Percentiles rank a stretch among this genome's conserved stretches.
These are phyloP conservation scores for Pythium brassicae DNA, from an alignment of 352 stramenopile genomes.

Conservation along the genomic window DNA sequence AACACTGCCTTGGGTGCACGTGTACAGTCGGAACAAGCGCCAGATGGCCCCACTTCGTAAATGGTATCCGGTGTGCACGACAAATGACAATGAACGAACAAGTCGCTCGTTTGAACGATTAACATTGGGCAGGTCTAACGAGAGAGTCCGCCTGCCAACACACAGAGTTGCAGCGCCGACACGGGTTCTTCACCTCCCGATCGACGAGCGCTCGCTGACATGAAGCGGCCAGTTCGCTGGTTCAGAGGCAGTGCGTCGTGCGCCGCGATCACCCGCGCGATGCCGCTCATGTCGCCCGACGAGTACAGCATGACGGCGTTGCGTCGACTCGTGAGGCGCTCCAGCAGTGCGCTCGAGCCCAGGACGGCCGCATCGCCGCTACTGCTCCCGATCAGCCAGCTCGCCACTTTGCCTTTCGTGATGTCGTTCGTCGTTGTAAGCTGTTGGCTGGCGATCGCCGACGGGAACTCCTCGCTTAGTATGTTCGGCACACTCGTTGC, in stretches of 20 bases:
- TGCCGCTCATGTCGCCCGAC: constrained; percentile 18
- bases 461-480: neutral
- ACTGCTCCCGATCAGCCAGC: constrained; percentile 9
- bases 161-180: neutral
- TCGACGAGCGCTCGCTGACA: neutral
- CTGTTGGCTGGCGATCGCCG: neutral
- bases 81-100: too few relatives aligned
- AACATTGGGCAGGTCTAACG: too few relatives aligned
- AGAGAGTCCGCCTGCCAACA: neutral
- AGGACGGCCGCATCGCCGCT: constrained; percentile 14
- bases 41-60: too few relatives aligned
- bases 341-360: constrained; percentile 3
- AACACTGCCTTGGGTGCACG: too few relatives aligned
- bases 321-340: constrained; percentile 10
- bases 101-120: too few relatives aligned
- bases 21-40: too few relatives aligned
- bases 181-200: neutral
- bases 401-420: neutral
- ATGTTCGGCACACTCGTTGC: too few relatives aligned
- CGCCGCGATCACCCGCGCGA: constrained; percentile 15
- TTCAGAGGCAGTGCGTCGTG: constrained; percentile 17
- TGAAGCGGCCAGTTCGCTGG: constrained; percentile 17
- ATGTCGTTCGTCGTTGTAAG: neutral
- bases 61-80: too few relatives aligned
- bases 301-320: constrained; percentile 23